Conservation (phyloP, 176 grass and related monocot species). For the Chloris gayana region DNA sequence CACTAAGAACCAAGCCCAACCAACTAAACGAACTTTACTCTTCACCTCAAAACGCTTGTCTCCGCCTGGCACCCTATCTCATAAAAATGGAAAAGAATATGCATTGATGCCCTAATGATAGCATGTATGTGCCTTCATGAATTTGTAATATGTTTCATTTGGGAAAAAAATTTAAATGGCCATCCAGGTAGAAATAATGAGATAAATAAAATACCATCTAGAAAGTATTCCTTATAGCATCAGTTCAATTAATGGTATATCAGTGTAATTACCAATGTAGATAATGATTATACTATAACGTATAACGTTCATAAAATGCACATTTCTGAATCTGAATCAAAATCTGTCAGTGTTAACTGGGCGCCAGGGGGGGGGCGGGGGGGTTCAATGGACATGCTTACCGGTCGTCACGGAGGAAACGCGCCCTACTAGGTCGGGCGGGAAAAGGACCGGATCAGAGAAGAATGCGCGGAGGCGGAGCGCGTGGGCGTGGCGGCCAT, state of each 20-base stretch:
- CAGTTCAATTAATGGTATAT: too few species aligned
- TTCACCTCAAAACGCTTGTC: not conserved
- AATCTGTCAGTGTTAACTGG: too few species aligned
- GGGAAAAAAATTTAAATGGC: not conserved
- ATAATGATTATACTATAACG: not conserved
- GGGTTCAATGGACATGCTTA: too few species aligned
- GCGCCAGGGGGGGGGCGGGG: too few species aligned
- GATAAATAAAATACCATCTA: not conserved
- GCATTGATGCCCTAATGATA: not conserved
- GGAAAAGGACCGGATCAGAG: conserved; percentile 65
- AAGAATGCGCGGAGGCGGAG: conserved; percentile 90
- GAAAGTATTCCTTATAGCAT: not conserved
- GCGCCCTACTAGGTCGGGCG: conserved; percentile 67
- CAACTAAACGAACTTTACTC: conserved; percentile 1
- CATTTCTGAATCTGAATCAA: not conserved
- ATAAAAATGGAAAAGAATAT: not conserved
- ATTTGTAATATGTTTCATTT: too few species aligned
- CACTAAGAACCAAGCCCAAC: conserved; percentile 5
- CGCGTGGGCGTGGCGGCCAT: conserved; percentile 81
- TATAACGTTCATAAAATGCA: conserved; percentile 2
- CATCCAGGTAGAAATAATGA: not conserved
- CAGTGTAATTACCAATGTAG: not conserved
- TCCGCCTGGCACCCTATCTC: not conserved
- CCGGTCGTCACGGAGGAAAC: conserved; percentile 56
- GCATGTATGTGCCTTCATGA: not conserved